These are phyloP conservation scores for Barbarea vulgaris DNA, from an alignment of 345 rosid species.

Conservation along the genomic window DNA sequence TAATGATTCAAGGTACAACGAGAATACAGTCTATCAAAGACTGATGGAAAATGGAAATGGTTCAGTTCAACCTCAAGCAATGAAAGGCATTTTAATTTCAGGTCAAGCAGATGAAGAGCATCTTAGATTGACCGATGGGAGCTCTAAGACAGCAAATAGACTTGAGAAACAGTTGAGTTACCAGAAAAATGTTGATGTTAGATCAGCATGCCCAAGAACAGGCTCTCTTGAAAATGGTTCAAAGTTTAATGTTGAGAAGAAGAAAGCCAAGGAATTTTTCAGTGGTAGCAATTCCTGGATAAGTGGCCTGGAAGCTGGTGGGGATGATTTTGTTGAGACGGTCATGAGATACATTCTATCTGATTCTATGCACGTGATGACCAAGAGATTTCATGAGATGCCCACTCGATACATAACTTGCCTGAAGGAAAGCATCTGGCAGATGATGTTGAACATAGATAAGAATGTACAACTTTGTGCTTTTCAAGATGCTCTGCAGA, in stretches of 20 bases:
- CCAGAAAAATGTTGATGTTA: conserved; percentile 60
- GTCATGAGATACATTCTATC: conserved; percentile 65
- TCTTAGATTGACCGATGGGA: conserved; percentile 51
- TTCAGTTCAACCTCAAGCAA: conserved; percentile 55
- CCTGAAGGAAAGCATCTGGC: conserved; percentile 77
- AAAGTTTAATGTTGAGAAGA: conserved; percentile 63
- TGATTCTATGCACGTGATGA: conserved; percentile 75
- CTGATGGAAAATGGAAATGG: conserved; percentile 73
- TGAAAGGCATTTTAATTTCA: conserved; percentile 51
- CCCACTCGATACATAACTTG: conserved; percentile 56
- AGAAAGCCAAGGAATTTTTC: conserved; percentile 57
- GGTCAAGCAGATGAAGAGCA: conserved; percentile 50
- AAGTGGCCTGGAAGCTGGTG: conserved; percentile 60
- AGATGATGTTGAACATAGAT: conserved; percentile 66
- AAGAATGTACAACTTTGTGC: conserved; percentile 58
- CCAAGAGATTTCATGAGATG: conserved; percentile 81
- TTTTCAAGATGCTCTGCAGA: conserved; percentile 60
- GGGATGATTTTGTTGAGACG: conserved; percentile 73
- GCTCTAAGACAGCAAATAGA: conserved; percentile 57
- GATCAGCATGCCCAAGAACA: conserved; percentile 66
- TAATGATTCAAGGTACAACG: conserved; percentile 72
- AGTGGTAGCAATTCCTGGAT: conserved; percentile 63
- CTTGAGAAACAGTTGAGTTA: conserved; percentile 72
- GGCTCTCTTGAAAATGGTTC: conserved; percentile 73
- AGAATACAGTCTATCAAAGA: conserved; percentile 60